Conservation (phyloP, 257 asterid genomes). For the Solanum pennellii region DNA sequence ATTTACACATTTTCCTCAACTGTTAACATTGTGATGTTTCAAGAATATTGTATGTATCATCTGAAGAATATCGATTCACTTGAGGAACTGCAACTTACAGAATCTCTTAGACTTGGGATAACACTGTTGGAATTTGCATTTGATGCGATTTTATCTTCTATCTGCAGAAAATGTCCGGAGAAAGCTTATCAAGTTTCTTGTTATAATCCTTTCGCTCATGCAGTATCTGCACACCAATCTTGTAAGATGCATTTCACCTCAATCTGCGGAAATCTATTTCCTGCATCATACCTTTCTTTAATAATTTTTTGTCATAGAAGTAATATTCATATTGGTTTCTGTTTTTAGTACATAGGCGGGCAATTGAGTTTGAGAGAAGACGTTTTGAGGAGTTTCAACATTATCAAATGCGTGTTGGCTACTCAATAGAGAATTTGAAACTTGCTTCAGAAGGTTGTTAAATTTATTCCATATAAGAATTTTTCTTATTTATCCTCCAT, state of each 20-base stretch:
- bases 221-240: neutral
- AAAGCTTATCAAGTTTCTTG: neutral
- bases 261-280: neutral
- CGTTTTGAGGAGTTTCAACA: slow-evolving; percentile 46
- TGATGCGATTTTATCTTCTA: neutral
- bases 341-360: slow-evolving; percentile 11
- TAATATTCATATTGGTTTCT: neutral
- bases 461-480: neutral
- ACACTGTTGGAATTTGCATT: neutral
- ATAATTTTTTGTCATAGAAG: neutral
- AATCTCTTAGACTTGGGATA: neutral
- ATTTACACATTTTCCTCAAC: neutral
- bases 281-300: neutral
- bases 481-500: neutral
- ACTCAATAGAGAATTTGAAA: slow-evolving; percentile 40
- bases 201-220: neutral
- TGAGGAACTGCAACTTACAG: neutral
- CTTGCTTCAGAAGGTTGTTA: slow-evolving; percentile 41
- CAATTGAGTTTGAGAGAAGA: slow-evolving; percentile 42
- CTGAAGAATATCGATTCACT: neutral
- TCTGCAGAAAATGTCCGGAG: neutral
- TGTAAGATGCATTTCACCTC: neutral
- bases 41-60: neutral
- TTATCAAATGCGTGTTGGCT: slow-evolving; percentile 22
- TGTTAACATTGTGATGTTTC: neutral